Evolutionary conservation across 2,329 filamentous ascomycete species (phyloP), one percentile per base, ranked within the genome.

Genomic region (Lachnellula occidentalis): DNA sequence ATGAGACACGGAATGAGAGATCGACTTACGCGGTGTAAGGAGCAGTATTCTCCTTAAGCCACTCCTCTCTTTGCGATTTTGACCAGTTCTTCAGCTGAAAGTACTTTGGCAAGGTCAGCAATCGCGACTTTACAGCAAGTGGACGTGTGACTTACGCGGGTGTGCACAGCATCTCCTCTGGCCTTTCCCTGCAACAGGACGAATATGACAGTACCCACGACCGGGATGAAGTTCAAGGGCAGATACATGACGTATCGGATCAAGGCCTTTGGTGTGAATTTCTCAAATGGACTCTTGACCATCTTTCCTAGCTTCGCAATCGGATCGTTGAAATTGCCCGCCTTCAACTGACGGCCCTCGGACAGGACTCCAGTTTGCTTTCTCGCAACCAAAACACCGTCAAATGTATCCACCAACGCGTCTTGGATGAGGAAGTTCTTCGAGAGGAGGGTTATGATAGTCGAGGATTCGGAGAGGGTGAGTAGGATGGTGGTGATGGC

Each of bases 41-140:
- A 5, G 82, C 89, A 54, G 80, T 78, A 61, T 91, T 82, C 65
- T 82, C 76, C 61, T 84, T 76, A 21, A 96, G 74, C 78, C 86
- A 95, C 48, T 84, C 78, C 46, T 82, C 78, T 64, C 77, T 81
- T 70, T 90, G 80, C 11, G 75, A 74, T 27, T 76, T 72, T 43
- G 81, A 81, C 90, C 90, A 95, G 47, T 82, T 81, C 74, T 96
- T 97, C 58, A 97, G 78, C 74, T 95, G 89, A 70, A 96, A 96
- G 72, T 96, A 96, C 72, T 31, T 94, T 70, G 3, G 71, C 73
- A 69, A 34, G 24, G 34, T 34, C 49, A 37, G 55, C 43, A 51
- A 24, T 21, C 27, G 27, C 6, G 31, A 7, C 50, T 46, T 48
- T 27, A 34, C 49, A 19, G 22, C 12, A 34, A n/a, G 27, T 14